These are phyloP conservation scores for Cercospora zeae-maydis DNA, from an alignment of 2,329 filamentous ascomycete species.

Conservation along the genomic window DNA sequence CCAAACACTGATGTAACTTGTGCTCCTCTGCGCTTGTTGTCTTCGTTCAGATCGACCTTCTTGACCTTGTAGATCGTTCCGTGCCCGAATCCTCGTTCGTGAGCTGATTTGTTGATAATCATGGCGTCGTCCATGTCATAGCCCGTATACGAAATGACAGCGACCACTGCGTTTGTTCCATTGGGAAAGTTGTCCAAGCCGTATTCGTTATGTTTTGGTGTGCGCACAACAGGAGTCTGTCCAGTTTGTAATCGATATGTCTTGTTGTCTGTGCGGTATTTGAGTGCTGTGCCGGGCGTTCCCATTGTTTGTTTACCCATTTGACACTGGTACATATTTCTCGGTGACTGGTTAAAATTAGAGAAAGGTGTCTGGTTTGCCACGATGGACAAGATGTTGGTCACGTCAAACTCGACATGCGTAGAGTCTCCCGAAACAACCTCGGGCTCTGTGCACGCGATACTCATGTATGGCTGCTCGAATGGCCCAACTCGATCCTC, in stretches of 20 bases:
- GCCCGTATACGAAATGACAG: conserved; percentile 96
- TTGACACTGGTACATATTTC: conserved; percentile 97
- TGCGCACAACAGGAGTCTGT: conserved; percentile 88
- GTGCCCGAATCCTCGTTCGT: conserved; percentile 92
- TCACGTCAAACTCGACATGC: conserved; percentile 90
- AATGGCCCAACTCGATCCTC: conserved; percentile 87
- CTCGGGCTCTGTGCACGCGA: conserved; percentile 85
- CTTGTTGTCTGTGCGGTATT: conserved; percentile 95
- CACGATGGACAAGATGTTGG: conserved; percentile 94
- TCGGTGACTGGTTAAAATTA: conserved; percentile 95
- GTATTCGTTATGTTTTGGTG: conserved; percentile 91
- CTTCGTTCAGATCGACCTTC: conserved; percentile 80
- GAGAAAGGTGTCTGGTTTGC: conserved; percentile 99
- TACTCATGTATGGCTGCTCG: conserved; percentile 98
- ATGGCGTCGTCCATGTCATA: conserved; percentile 99
- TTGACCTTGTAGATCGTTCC: conserved; percentile 98
- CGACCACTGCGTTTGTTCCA: conserved; percentile 90
- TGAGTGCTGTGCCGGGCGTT: conserved; percentile 79
- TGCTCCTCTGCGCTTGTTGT: conserved; percentile 55
- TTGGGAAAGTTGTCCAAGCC: conserved; percentile 98
- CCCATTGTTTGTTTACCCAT: conserved; percentile 99
- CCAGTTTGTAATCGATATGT: conserved; percentile 91
- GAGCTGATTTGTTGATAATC: conserved; percentile 96
- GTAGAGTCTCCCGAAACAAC: conserved; percentile 84
- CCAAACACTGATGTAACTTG: conserved; percentile 81